A percentile compares a stretch with the other conserved stretches of the same genome.
These are phyloP conservation scores for Colletotrichum liriopes DNA, from an alignment of 2,329 filamentous ascomycete species.

Conservation along the genomic window DNA sequence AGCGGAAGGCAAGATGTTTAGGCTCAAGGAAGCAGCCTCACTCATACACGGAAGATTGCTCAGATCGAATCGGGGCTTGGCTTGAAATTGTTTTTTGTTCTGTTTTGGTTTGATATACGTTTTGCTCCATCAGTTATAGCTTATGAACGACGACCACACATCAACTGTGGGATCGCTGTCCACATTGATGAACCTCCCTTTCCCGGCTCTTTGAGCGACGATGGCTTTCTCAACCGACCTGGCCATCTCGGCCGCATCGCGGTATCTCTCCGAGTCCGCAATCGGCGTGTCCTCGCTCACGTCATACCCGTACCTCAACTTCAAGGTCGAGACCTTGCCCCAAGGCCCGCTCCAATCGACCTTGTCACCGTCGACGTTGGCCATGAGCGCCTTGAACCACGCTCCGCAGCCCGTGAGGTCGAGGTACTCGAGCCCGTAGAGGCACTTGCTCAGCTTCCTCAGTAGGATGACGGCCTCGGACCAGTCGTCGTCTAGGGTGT, in stretches of 20 bases:
- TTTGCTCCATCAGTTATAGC: slow-evolving; percentile 3
- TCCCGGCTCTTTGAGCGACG: slow-evolving; percentile 61
- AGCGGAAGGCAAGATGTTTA: neutral
- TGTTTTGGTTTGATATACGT: neutral
- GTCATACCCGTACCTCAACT: slow-evolving; percentile 62
- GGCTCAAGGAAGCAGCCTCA: neutral
- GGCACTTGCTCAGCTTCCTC: slow-evolving; percentile 66
- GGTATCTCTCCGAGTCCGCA: slow-evolving; percentile 52
- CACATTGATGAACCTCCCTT: slow-evolving; percentile 65
- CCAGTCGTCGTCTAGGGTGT: slow-evolving; percentile 72
- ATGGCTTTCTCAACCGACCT: slow-evolving; percentile 65
- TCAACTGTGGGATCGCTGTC: slow-evolving; percentile 55
- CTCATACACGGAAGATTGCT: neutral
- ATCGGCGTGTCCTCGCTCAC: slow-evolving; percentile 52
- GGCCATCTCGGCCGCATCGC: slow-evolving; percentile 57
- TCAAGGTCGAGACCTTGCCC: slow-evolving; percentile 66
- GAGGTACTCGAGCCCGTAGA: slow-evolving; percentile 74
- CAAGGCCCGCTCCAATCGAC: slow-evolving; percentile 70
- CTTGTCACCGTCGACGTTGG: slow-evolving; percentile 59
- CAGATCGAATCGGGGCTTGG: too few relatives aligned
- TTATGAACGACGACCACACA: neutral
- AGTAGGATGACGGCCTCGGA: slow-evolving; percentile 71
- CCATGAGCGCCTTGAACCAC: slow-evolving; percentile 68
- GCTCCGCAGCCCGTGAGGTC: slow-evolving; percentile 72
- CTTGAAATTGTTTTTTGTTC: neutral